Percentiles rank a stretch among this genome's conserved stretches.
Evolutionary conservation across 768 basidiomycete genomes (phyloP).

Genomic region (Tubosaeta sp.): DNA sequence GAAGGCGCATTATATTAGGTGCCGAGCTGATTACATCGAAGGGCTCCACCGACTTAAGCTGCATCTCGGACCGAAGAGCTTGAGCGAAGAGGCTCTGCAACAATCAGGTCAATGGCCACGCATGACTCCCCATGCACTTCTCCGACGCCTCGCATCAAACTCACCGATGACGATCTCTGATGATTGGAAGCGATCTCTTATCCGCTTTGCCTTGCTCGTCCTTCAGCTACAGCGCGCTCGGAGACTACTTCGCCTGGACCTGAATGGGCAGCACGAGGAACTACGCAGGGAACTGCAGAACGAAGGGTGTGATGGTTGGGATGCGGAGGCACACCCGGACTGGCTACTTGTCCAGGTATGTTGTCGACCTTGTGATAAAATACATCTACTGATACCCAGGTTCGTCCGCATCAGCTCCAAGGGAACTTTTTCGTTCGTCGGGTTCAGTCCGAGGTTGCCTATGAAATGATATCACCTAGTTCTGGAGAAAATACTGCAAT

Average conservation of each 20-base stretch:
- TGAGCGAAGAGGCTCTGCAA: slow-evolving; percentile 7
- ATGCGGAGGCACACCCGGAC: not conserved
- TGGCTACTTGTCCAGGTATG: not conserved
- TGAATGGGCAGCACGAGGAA: not conserved
- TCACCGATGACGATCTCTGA: slow-evolving; percentile 6
- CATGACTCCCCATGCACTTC: slow-evolving; percentile 24
- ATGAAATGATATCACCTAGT: slow-evolving; percentile 44
- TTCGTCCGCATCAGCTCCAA: slow-evolving; percentile 35
- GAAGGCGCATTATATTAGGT: not conserved
- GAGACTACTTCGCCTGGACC: not conserved
- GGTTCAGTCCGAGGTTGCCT: slow-evolving; percentile 39
- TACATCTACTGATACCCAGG: not conserved
- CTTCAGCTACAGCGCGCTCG: slow-evolving; percentile 26
- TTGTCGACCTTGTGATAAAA: not conserved
- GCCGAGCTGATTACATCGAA: not conserved
- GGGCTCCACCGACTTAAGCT: not conserved
- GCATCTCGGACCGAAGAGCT: slow-evolving; percentile 7
- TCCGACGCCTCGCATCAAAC: slow-evolving; percentile 25
- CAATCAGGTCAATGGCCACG: slow-evolving; percentile 34
- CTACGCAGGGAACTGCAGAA: not conserved
- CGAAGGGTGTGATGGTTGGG: not conserved
- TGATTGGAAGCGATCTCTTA: slow-evolving; percentile 27
- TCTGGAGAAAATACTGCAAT: slow-evolving; percentile 34
- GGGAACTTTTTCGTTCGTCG: slow-evolving; percentile 40
- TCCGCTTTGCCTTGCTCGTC: slow-evolving; percentile 25